Base-by-base conservation (phyloP, 805 yeast species). In the Yarrowia sp. region DNA sequence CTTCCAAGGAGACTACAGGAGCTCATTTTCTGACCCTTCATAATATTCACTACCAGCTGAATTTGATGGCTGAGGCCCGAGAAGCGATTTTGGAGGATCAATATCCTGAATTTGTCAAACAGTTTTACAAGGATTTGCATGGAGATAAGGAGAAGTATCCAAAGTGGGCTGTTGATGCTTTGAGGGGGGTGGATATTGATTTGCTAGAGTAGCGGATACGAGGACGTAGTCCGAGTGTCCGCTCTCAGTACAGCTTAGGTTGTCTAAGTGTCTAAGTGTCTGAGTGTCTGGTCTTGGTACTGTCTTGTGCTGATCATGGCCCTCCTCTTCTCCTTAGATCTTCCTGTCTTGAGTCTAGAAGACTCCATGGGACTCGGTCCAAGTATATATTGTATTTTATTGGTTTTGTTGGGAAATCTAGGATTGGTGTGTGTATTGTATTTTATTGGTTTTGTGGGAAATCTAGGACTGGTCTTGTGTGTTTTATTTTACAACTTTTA, bases 21-120 rank as follows among this genome's bases (percentile, higher is more conserved):
- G 82, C 82, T 12, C 82, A 79, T 58, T 65, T 79, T 16, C 70
- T 79, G 10, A 79, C 82, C 2, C 64, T 79, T 49, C 82, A 79
- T 68, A 79, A 79, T 62, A 79, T 78, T 4, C 72, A 73, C 65
- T 79, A 78, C 70, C 82, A 79, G 71, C 72, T 79, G 32, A 71
- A 79, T 35, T 73, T 79, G 30, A 79, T 79, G 82, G 67, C 76
- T 12, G 67, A 69, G 12, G 80, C 80, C 28, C 71, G 81, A 7
- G 66, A 67, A 26, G 76, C 81, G 48, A 79, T 79, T 46, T 67
- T 79, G 11, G 74, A 68, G 12, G 81, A 79, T 66, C 41, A 65
- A 56, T 79, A 72, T 66, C 80, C 78, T 33, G 69, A 68, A 46
- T 79, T 75, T 68, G 78, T 79, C 24, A 70, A 69, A 49, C 33